Base-by-base conservation (phyloP, 2,329 filamentous ascomycete species). In the Acrocalymma vagum region DNA sequence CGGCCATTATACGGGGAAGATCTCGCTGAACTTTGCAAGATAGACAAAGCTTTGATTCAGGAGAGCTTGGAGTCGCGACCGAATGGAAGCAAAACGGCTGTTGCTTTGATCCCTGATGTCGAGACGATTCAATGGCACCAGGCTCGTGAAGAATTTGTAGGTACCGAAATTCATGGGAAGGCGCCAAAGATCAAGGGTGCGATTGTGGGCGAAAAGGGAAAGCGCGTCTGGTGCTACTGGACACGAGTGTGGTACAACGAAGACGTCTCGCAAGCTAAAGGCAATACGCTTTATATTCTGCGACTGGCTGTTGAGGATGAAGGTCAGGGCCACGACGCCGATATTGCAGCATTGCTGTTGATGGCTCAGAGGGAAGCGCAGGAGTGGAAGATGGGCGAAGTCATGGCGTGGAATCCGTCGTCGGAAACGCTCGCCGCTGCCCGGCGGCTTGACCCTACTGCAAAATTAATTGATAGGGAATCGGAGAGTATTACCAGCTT, bases 391-490 rank as follows among this genome's bases (percentile, higher is more conserved):
- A 83, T 90, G 72, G 76, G 78, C 26, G 78, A 82, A 29, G 82
- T 96, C 3, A 81, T 91, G 64, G 75, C 93, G 35, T 97, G 93
- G 93, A 95, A 94, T 62, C 91, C 92, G 0, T 80, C 79, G 4
- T 73, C 80, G 65, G 65, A 62, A 48, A 65, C 70, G 9, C 40
- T 78, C 20, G 66, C 67, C 18, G 76, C 72, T 27, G 74, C 70
- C 9, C 58, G 63, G 51, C 54, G 51, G 11, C 56, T 86, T 26
- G 69, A 85, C 1, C 68, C 75, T 25, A 62, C 58, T 17, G 69
- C 73, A 2, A 76, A 75, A 7, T 54, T 90, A 11, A 63, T 78
- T 14, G 73, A 80, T 39, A 73, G 88, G 22, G 82, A 90, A 38
- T 72, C 69, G 33, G 79, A 85, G 37, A 89, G 85, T 63, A 87